Conservation (phyloP, 129 eudicot species). For the Centella asiatica region DNA sequence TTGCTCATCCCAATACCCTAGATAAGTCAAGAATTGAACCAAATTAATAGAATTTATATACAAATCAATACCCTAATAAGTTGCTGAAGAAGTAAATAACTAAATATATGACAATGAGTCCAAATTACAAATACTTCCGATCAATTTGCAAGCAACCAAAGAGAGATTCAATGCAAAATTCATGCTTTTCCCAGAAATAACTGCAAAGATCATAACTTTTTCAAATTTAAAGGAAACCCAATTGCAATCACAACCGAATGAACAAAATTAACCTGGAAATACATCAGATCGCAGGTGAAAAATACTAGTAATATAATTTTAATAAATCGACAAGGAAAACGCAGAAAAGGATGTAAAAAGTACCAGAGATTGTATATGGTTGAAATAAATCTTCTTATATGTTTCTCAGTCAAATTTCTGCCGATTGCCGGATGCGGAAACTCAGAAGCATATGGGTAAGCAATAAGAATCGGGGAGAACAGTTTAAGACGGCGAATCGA, state of each 20-base stretch:
- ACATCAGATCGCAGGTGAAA: not conserved
- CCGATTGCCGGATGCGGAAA: no score
- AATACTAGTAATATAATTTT: no score
- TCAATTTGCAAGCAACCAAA: not conserved
- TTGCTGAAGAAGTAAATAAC: no score
- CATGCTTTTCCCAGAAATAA: not conserved
- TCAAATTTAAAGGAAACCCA: not conserved
- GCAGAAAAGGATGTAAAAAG: not conserved
- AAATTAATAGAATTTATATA: no score
- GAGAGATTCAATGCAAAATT: not conserved
- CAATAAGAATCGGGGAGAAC: no score
- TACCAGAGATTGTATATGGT: not conserved
- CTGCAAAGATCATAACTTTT: conserved; percentile 6
- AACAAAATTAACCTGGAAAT: not conserved
- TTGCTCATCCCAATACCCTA: not conserved
- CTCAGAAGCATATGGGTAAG: no score
- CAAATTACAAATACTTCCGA: not conserved
- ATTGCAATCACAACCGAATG: not conserved
- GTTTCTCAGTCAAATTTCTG: no score
- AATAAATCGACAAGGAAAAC: not conserved
- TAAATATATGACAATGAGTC: no score
- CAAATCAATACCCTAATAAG: no score
- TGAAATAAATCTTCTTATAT: not conserved
- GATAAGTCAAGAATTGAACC: not conserved
- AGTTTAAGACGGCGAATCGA: no score